Evolutionary conservation across 1,139 yeast species (phyloP), one percentile per base, ranked within the genome.

Genomic region (Pichia cactophila): DNA sequence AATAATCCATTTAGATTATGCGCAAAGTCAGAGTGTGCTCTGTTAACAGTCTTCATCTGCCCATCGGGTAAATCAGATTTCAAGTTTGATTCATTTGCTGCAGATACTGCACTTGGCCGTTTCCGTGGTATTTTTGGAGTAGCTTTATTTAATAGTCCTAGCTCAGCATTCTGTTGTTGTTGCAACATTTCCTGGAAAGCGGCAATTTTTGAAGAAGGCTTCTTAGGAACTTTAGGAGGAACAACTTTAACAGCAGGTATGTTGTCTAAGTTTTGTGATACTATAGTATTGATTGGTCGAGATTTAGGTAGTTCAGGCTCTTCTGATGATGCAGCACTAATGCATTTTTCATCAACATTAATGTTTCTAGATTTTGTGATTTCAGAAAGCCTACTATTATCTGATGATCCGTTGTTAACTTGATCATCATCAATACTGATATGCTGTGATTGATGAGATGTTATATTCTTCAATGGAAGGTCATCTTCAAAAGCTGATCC

Each of bases 171-270:
- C 58, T 74, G 80, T 52, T 71, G 73, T 53, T 69, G 68, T 44
- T 75, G 75, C 50, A 83, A 69, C 83, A 81, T 76, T 59, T 83
- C 84, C 60, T 84, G 94, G 62, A 85, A 84, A 0, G 89, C 89
- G 1, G 90, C 89, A 53, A 85, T 85, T 56, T 75, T 83, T 0
- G 88, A 81, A 0, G 90, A 83, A 26, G 86, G 80, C 56, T 84
- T 84, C 60, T 83, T 83, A 2, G 90, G 90, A 37, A 80, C 81
- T 33, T 81, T 82, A 4, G 89, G 89, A 12, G 86, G 84, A 0
- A 70, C 71, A 56, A 65, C 61, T 57, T 43, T 56, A 48, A 17
- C 26, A 11, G 28, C 5, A 14, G 33, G n/a, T 2, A 3, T 38
- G 4, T 3, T 37, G 11, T 38, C 41, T 23, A 28, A 8, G 5